phyloP scores from a whole-genome alignment of 129 eudicot species.

The Flaveria linearis region DNA sequence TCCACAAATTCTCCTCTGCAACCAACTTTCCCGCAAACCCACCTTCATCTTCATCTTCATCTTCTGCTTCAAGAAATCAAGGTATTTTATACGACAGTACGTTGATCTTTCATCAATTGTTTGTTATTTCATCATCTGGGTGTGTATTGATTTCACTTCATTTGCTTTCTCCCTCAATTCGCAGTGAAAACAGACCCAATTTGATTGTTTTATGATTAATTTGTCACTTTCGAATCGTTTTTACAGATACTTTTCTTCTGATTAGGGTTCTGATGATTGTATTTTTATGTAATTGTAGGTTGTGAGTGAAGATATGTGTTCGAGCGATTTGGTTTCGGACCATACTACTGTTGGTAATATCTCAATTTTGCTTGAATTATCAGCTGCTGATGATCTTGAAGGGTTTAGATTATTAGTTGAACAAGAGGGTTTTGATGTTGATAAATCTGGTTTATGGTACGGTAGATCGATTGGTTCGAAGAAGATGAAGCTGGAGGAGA shows the following conservation, averaged over 20 bases:
- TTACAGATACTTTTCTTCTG: background rate
- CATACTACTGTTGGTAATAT: constrained; percentile 22
- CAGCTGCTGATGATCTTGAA: constrained; percentile 61
- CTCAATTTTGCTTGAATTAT: constrained; percentile 62
- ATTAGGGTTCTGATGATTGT: constrained; percentile 23
- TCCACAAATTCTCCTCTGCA: constrained; percentile 16
- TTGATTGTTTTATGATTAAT: background rate
- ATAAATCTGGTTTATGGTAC: constrained; percentile 60
- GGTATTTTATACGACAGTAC: constrained; percentile 10
- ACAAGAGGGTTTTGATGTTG: constrained; percentile 48
- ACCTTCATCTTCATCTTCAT: background rate
- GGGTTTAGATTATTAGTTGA: constrained; percentile 52
- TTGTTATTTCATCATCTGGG: background rate
- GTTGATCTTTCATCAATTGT: background rate
- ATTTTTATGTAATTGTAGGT: constrained; percentile 25
- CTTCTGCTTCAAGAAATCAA: constrained; percentile 2
- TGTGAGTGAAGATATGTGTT: constrained; percentile 32
- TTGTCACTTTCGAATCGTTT: background rate
- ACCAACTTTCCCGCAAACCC: constrained; percentile 18
- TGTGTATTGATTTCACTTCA: background rate
- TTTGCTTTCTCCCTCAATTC: background rate
- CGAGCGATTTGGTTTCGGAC: constrained; percentile 41
- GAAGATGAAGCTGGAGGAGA: constrained; percentile 67
- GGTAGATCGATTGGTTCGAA: constrained; percentile 61
- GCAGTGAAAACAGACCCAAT: background rate